These are phyloP conservation scores for Taphrina deformans DNA, from an alignment of 1,139 yeast genomes.

Conservation along the genomic window DNA sequence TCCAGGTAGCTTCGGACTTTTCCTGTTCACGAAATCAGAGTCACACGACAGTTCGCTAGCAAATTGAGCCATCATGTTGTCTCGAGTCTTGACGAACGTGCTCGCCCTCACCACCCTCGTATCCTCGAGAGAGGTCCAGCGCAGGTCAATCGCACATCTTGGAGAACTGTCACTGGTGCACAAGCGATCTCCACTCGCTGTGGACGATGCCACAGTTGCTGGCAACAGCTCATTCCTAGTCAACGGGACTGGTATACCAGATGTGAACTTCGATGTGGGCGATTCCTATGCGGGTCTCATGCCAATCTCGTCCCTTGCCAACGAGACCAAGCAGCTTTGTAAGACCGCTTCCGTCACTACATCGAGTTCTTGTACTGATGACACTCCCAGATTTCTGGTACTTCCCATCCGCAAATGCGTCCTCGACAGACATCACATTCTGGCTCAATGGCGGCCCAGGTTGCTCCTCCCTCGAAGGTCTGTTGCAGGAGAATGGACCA, in stretches of 20 bases:
- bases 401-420: constrained; percentile 11
- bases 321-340: constrained; percentile 19
- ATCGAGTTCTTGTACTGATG: not conserved
- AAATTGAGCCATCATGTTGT: not conserved
- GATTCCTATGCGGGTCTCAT: constrained; percentile 25
- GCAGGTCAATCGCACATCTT: not conserved
- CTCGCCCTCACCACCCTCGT: not conserved
- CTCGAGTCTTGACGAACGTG: not conserved
- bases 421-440: constrained; percentile 42
- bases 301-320: constrained; percentile 13
- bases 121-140: not conserved
- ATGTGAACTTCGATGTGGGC: constrained; percentile 20
- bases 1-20: too few species aligned
- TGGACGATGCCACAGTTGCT: not conserved
- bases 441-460: constrained; percentile 93
- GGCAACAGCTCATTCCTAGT: constrained; percentile 22
- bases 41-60: not conserved
- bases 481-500: constrained; percentile 88
- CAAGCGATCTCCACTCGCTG: not conserved
- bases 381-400: constrained; percentile 21
- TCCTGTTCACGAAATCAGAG: too few species aligned
- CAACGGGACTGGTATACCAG: constrained; percentile 17
- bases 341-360: not conserved
- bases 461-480: constrained; percentile 96
- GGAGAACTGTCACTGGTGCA: not conserved